A percentile compares a stretch with the other conserved stretches of the same genome.
phyloP scores from a whole-genome alignment of 2,329 filamentous ascomycete genomes.

The Cytospora piceae region DNA sequence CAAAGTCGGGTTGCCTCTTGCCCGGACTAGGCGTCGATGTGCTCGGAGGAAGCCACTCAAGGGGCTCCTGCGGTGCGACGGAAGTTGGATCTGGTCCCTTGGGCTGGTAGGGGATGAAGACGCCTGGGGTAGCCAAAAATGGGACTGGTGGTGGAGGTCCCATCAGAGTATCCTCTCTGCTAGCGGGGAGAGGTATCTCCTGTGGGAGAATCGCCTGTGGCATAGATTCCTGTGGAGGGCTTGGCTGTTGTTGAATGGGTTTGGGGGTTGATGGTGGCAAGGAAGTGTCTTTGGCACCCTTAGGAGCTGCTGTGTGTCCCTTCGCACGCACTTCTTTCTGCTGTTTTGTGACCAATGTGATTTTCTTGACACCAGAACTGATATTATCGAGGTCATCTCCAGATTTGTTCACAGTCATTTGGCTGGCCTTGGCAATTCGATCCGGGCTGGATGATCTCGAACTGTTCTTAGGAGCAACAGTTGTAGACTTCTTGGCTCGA shows the following conservation, averaged over 20 bases:
- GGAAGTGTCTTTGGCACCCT: background rate
- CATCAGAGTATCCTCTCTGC: constrained; percentile 8
- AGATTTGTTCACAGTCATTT: constrained; percentile 26
- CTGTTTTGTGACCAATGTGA: constrained; percentile 62
- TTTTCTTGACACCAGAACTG: constrained; percentile 63
- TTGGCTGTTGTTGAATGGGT: background rate
- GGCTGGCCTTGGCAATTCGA: constrained; percentile 1
- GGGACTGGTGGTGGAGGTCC: constrained; percentile 14
- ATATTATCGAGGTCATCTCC: constrained; percentile 57
- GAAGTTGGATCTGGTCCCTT: constrained; percentile 52
- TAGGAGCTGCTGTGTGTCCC: constrained; percentile 15
- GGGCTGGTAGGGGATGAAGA: constrained; percentile 60
- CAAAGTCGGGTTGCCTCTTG: background rate
- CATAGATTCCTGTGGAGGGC: constrained; percentile 25
- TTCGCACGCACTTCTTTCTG: constrained; percentile 58
- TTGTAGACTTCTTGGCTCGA: constrained; percentile 25
- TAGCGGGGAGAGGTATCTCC: constrained; percentile 2
- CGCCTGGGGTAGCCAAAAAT: constrained; percentile 38
- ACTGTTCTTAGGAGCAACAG: constrained; percentile 23
- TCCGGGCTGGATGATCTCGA: constrained; percentile 17
- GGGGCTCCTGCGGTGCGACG: constrained; percentile 43
- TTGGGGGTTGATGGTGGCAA: constrained; percentile 28
- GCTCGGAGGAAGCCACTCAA: constrained; percentile 59
- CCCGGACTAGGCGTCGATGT: constrained; percentile 38
- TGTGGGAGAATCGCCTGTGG: constrained; percentile 13